phyloP scores from a whole-genome alignment of 2,329 filamentous ascomycete species.

The Verticillium nubilum region DNA sequence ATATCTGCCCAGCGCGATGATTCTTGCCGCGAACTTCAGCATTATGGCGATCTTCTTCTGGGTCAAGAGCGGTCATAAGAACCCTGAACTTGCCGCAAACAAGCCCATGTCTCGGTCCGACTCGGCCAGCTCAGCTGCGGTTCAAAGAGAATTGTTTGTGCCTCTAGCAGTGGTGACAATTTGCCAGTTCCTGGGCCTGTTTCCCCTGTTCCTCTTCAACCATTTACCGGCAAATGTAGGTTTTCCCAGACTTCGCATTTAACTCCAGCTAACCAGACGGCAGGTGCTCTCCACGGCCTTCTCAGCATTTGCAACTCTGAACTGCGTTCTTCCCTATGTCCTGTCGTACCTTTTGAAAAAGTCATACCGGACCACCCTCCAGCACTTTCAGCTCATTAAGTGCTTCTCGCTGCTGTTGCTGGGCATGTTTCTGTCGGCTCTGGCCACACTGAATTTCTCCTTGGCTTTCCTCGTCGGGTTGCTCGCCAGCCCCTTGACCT shows the following conservation, averaged over 20 bases:
- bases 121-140: conserved; percentile 10
- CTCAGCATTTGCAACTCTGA: conserved; percentile 48
- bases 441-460: conserved; percentile 94
- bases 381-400: conserved; percentile 75
- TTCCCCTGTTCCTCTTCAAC: conserved; percentile 87
- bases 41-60: conserved; percentile 94
- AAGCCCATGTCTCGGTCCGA: not conserved
- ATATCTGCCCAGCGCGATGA: conserved; percentile 95
- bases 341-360: conserved; percentile 50
- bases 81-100: not conserved
- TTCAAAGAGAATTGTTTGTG: conserved; percentile 63
- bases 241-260: not conserved
- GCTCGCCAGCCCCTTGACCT: conserved; percentile 72
- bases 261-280: not conserved
- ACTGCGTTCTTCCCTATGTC: conserved; percentile 49
- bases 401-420: conserved; percentile 89
- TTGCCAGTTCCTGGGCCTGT: conserved; percentile 69
- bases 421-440: conserved; percentile 84
- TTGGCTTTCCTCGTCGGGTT: conserved; percentile 82
- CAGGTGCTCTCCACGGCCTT: conserved; percentile 42
- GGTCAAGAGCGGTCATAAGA: conserved; percentile 71
- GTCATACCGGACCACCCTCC: conserved; percentile 49
- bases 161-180: conserved; percentile 68
- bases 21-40: conserved; percentile 89
- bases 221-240: conserved; percentile 61